Evolutionary conservation across 352 stramenopile genomes (phyloP).

Genomic region (Pythium utonaiense): DNA sequence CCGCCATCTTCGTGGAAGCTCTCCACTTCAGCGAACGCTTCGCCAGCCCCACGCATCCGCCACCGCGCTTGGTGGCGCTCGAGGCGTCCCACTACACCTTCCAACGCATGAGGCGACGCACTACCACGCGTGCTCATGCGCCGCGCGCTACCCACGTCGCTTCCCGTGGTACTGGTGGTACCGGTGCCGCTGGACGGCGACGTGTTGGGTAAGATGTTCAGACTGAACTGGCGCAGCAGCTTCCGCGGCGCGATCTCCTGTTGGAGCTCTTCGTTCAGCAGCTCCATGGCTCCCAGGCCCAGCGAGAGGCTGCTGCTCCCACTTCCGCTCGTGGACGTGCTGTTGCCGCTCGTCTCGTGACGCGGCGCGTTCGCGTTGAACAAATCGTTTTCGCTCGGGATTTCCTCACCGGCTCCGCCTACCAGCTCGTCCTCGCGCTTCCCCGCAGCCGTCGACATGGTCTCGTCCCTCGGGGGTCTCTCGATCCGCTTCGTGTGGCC

Average conservation of each 20-base stretch:
- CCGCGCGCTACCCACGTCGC: constrained; percentile 12
- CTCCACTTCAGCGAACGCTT: constrained; percentile 20
- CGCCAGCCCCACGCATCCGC: constrained; percentile 25
- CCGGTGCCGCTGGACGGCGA: constrained; percentile 10
- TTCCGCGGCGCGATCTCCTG: constrained; percentile 67
- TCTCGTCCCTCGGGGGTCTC: neutral
- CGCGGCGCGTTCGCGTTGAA: neutral
- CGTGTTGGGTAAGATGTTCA: constrained; percentile 59
- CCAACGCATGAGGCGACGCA: constrained; percentile 35
- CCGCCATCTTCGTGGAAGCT: neutral
- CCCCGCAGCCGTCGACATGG: constrained; percentile 8
- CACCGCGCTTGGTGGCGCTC: constrained; percentile 61
- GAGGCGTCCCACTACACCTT: constrained; percentile 49
- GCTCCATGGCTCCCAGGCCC: constrained; percentile 30
- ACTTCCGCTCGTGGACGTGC: neutral
- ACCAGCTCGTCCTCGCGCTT: neutral
- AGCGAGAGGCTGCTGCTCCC: neutral
- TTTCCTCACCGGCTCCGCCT: neutral
- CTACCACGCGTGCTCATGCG: constrained; percentile 20
- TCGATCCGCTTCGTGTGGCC: neutral
- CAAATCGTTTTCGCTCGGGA: neutral
- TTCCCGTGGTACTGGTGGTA: neutral
- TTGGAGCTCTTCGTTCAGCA: constrained; percentile 60
- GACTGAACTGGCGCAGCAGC: constrained; percentile 70
- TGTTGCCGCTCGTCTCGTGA: neutral